Base-by-base conservation (phyloP, 306 rosid species). In the Cucumis hystrix region DNA sequence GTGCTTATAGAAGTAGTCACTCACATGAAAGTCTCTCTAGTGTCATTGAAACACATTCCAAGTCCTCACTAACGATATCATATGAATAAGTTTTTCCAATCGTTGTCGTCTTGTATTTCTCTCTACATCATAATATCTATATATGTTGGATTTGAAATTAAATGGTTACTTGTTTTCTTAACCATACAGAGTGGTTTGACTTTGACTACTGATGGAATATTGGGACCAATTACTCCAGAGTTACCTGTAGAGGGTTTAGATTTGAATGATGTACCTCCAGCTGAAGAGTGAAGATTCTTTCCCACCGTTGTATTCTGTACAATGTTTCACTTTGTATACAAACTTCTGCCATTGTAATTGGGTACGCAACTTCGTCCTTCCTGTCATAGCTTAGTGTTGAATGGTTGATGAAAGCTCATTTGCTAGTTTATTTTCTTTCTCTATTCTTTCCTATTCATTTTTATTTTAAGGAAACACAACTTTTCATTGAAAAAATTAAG, bases 231-330 rank as follows among this genome's bases (percentile, higher is more conserved):
- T 68, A 41, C 83, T 58, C 84, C 97, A 51, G 98, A 91, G 81
- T 85, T 91, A 80, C 97, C 98, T 13, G 81, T 84, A 40, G 98
- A 94, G 82, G 98, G 98, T 77, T 77, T 94, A 64, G 94, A 94
- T 81, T 85, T 94, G 78, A 87, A 83, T 71, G 94, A 90, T 58
- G 80, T 91, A 61, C 89, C 98, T 21, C 30, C 87, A 12, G 91
- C 96, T 28, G 91, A 79, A 59, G 92, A 84, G 17, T 71, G 76
- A 72, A 51, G 59, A 16, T 9, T 51, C 21, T 69, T 23, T 69
- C 58, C 58, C 58, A 20, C 58, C 13, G 73, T 20, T 69, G 75
- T 69, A 43, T 68, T 68, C 6, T 43, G n/a, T 68, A 68, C 56
- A 43, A 8, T 45, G 11, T 69, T 45, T 47, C 57, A 71, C 52